These are phyloP conservation scores for Plasmodium relictum DNA, from an alignment of 169 alveolate species.

Conservation along the genomic window DNA sequence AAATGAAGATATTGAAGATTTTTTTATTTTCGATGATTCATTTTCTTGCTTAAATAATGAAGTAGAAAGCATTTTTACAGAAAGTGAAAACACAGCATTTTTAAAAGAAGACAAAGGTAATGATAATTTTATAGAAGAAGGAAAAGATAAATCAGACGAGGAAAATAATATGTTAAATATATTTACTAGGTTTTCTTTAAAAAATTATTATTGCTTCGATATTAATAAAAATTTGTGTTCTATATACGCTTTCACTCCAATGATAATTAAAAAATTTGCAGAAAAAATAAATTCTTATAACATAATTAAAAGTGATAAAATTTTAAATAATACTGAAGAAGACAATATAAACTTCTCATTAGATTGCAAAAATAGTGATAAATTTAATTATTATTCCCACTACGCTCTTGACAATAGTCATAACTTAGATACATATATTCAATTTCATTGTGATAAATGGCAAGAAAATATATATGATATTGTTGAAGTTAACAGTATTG, in stretches of 20 bases:
- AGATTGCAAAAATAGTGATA: constrained; percentile 28
- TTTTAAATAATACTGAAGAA: not conserved
- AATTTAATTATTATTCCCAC: constrained; percentile 16
- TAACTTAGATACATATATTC: constrained; percentile 69
- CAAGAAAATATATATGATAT: constrained; percentile 76
- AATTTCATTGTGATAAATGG: constrained; percentile 77
- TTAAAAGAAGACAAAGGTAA: constrained; percentile 55
- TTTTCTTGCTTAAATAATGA: constrained; percentile 44
- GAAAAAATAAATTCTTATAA: constrained; percentile 68
- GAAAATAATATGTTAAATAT: constrained; percentile 54
- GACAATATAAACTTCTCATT: constrained; percentile 17
- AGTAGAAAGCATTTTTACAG: constrained; percentile 60
- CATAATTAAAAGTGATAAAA: constrained; percentile 1
- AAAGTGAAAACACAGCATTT: constrained; percentile 60
- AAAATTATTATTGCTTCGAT: constrained; percentile 46
- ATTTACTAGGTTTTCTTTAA: constrained; percentile 70
- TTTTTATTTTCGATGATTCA: constrained; percentile 59
- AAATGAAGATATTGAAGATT: constrained; percentile 74
- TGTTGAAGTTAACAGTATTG: constrained; percentile 76
- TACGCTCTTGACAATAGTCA: constrained; percentile 22
- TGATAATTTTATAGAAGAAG: constrained; percentile 58
- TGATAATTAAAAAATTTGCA: constrained; percentile 73
- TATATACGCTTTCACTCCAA: constrained; percentile 68
- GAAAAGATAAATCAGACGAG: constrained; percentile 24
- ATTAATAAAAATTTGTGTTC: constrained; percentile 74